A percentile compares a stretch with the other conserved stretches of the same genome.
Evolutionary conservation across 257 asterid species (phyloP).

Genomic region (Gardenia jasminoides): DNA sequence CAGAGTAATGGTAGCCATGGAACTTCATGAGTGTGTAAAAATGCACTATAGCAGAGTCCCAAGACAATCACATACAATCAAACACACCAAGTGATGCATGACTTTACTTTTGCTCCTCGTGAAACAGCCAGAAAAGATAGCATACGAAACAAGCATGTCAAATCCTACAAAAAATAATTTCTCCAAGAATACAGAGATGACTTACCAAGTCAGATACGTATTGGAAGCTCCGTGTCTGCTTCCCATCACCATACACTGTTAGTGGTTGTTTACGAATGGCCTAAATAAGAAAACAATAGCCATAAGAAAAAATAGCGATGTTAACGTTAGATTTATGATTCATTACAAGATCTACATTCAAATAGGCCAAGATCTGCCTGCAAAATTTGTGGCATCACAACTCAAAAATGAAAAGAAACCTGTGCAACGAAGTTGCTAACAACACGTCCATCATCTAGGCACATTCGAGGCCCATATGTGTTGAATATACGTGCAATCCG

Average conservation of each 20-base stretch:
- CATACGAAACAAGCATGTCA: background rate
- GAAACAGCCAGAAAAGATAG: background rate
- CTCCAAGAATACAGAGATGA: background rate
- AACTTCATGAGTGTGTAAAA: background rate
- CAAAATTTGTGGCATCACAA: constrained; percentile 2
- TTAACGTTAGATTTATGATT: background rate
- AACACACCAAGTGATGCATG: background rate
- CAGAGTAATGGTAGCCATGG: background rate
- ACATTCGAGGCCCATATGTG: constrained; percentile 97
- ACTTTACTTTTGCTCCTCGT: background rate
- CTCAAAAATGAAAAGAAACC: constrained; percentile 44
- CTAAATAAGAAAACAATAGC: constrained; percentile 38
- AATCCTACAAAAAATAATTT: background rate
- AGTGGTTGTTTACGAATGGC: constrained; percentile 84
- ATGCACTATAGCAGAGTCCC: background rate
- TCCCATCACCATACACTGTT: constrained; percentile 95
- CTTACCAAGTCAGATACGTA: constrained; percentile 91
- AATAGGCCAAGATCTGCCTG: background rate
- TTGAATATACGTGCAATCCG: constrained; percentile 97
- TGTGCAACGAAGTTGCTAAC: constrained; percentile 97
- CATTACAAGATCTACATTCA: background rate
- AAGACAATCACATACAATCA: background rate
- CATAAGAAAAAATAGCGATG: constrained; percentile 4
- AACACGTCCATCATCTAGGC: constrained; percentile 99
- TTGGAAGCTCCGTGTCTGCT: constrained; percentile 94